These are phyloP conservation scores for Cercospora sojina DNA, from an alignment of 2,329 filamentous ascomycete genomes.

Conservation along the genomic window DNA sequence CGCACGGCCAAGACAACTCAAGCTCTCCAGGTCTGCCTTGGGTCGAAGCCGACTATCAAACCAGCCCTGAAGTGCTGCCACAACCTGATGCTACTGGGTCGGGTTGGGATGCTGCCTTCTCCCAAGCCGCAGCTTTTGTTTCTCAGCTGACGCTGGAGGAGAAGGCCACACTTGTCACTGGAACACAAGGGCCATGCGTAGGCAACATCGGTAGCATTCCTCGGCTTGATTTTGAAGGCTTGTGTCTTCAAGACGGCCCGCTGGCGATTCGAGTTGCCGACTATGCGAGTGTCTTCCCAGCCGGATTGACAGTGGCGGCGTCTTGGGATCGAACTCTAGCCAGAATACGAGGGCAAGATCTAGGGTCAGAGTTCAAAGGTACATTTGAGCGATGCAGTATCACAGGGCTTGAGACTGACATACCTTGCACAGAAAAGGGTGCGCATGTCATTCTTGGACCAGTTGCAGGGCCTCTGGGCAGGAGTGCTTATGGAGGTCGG, in stretches of 20 bases:
- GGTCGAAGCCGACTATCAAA: neutral
- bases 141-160: conserved; percentile 39
- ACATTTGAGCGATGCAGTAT: neutral
- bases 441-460: conserved; percentile 79
- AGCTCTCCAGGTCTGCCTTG: conserved; percentile 8
- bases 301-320: conserved; percentile 81
- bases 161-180: conserved; percentile 35
- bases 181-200: conserved; percentile 37
- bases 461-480: conserved; percentile 76
- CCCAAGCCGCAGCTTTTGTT: conserved; percentile 34
- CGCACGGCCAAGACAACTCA: neutral
- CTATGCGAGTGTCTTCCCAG: conserved; percentile 81
- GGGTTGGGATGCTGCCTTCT: conserved; percentile 37
- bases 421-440: conserved; percentile 53
- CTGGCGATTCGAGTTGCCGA: conserved; percentile 78
- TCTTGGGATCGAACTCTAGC: conserved; percentile 87
- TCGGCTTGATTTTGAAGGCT: conserved; percentile 67
- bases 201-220: conserved; percentile 47
- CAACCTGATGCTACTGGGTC: conserved; percentile 32
- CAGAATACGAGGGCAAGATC: conserved; percentile 61
- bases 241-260: conserved; percentile 84
- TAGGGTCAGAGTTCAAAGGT: conserved; percentile 66
- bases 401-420: neutral
- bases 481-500: conserved; percentile 78
- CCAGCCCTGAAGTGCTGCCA: conserved; percentile 11